Base-by-base conservation (phyloP, 202 grass and related monocot species). In the Setaria italica region DNA sequence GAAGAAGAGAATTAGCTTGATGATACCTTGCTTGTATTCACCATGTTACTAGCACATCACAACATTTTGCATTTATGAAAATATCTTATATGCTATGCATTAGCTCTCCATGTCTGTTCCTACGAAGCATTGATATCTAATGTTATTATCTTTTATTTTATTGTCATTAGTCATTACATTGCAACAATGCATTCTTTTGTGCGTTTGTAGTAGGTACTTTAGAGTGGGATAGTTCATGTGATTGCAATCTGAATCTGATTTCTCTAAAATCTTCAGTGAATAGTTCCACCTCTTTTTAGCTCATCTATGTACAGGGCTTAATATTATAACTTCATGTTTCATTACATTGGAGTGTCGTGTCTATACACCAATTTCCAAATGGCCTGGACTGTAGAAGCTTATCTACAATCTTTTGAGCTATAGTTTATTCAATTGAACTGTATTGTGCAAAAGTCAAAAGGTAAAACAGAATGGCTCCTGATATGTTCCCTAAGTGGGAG, bases 31-130 rank as follows among this genome's bases (percentile, higher is more conserved):
- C 65, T 42, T 9, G 37, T n/a, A 68, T 11, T 67, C 17, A 43
- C 19, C 66, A n/a, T 69, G 37, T 16, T 7, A 16, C 39, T 69
- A 69, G 66, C 37, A 69, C 9, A 43, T n/a, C 66, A 69, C 66
- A 43, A 69, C 37, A 20, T 70, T 46, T 25, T 46, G 67, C 41
- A 70, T 46, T 20, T 45, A 21, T 25, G 19, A 70, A 46, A 25
- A 70, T 46, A 4, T 46, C 9, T 46, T 21, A n/a, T 70, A 70
- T 46, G 39, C 17, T n/a, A 7, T 25, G 8, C 37, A 43, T 43
- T 43, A 68, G 42, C 67, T 45, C 50, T 46, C 41, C 39, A 70
- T 70, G 57, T 62, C 0, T 78, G 57, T 78, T 62, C 75, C 75
- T 78, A 41, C 30, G 16, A 32, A 62, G 39, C 7, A 30, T 13